Conservation (phyloP, 2,329 filamentous ascomycete species). For the Epicoccum nigrum region DNA sequence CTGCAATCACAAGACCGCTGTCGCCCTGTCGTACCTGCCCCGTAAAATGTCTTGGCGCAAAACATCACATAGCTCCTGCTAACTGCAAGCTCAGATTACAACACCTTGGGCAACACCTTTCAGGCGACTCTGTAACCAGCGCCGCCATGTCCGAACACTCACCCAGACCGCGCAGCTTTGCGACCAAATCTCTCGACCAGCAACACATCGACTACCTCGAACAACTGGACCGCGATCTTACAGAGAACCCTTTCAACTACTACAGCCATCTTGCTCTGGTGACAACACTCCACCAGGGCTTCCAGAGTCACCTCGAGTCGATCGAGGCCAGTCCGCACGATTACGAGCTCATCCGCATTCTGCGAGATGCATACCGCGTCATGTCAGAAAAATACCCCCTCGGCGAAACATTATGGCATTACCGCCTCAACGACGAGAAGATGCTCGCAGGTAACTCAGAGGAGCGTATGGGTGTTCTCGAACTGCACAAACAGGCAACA, state of each 20-base stretch:
- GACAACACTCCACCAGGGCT: slow-evolving; percentile 56
- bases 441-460: slow-evolving; percentile 66
- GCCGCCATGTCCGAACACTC: slow-evolving; percentile 56
- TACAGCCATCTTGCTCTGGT: slow-evolving; percentile 56
- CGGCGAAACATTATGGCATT: slow-evolving; percentile 78
- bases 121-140: slow-evolving; percentile 53
- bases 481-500: slow-evolving; percentile 73
- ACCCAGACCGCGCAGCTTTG: slow-evolving; percentile 52
- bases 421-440: slow-evolving; percentile 76
- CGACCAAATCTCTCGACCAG: slow-evolving; percentile 51
- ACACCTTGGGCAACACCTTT: slow-evolving; percentile 47
- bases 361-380: slow-evolving; percentile 60
- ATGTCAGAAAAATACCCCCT: slow-evolving; percentile 71
- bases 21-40: slow-evolving; percentile 23
- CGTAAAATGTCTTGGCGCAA: slow-evolving; percentile 15
- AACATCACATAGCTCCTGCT: slow-evolving; percentile 9
- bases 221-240: slow-evolving; percentile 51
- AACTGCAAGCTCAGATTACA: slow-evolving; percentile 25
- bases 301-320: slow-evolving; percentile 49
- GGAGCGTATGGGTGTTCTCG: slow-evolving; percentile 71
- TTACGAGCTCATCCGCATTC: slow-evolving; percentile 53
- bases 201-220: slow-evolving; percentile 53
- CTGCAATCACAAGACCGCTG: slow-evolving; percentile 24
- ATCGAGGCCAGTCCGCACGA: slow-evolving; percentile 46
- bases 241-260: slow-evolving; percentile 57